phyloP scores from a whole-genome alignment of 345 rosid genomes.

The Salix caprea region DNA sequence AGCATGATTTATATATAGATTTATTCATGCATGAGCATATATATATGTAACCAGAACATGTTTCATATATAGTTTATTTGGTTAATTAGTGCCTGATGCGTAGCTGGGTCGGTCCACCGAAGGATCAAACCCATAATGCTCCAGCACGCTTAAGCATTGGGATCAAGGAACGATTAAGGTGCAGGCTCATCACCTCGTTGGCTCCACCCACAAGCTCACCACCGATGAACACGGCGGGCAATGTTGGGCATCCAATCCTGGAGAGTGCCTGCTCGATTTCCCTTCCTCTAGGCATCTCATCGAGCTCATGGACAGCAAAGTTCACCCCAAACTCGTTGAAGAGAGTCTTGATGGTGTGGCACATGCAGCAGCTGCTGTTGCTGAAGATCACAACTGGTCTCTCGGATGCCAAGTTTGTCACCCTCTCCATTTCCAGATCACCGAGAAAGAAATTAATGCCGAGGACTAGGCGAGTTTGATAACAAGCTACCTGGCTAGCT shows the following conservation, averaged over 20 bases:
- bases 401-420: conserved; percentile 55
- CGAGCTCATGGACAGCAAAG: conserved; percentile 66
- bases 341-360: conserved; percentile 70
- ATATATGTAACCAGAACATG: background rate
- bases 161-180: conserved; percentile 66
- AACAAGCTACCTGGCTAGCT: too few relatives aligned
- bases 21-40: background rate
- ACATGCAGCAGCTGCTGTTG: conserved; percentile 72
- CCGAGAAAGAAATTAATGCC: background rate
- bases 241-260: conserved; percentile 56
- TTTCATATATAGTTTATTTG: background rate
- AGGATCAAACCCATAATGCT: conserved; percentile 77
- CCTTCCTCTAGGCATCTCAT: conserved; percentile 56
- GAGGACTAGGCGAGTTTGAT: background rate
- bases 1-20: background rate
- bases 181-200: conserved; percentile 79
- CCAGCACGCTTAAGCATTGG: conserved; percentile 77
- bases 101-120: background rate
- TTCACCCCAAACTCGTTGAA: conserved; percentile 69
- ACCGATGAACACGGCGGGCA: conserved; percentile 77
- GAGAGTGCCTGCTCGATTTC: conserved; percentile 78
- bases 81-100: conserved; percentile 4
- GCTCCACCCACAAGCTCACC: conserved; percentile 85
- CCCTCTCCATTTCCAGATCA: conserved; percentile 48
- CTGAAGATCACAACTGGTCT: conserved; percentile 90